Base-by-base conservation (phyloP, 2,329 filamentous ascomycete genomes). In the Pseudogymnoascus sp. region DNA sequence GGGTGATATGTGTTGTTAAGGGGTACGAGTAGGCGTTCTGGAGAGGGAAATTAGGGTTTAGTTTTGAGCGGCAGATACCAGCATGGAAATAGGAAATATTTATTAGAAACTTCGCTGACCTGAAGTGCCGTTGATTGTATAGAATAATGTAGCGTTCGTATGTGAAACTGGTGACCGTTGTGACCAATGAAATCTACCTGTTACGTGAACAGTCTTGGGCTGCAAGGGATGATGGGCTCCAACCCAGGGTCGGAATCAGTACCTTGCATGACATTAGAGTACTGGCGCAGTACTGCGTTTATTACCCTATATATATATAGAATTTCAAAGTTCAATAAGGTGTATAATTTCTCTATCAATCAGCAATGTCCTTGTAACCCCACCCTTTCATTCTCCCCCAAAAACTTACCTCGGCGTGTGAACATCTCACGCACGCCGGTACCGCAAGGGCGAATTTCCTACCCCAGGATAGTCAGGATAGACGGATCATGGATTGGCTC, bases 1-100 rank as follows among this genome's bases (percentile, higher is more conserved):
- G 30, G 30, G 30, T 14, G 16, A 18, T 39, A 18, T 37, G 57
- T 58, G 33, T 58, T 58, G 30, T 9, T 37, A 37, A 38, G 20
- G 33, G 57, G 22, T 54, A 54, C 28, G 57, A 39, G 57, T 39
- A 39, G 57, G 57, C 57, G 57, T 58, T 58, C 57, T 39, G 57
- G 57, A 58, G 57, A 58, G 36, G 57, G 57, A 58, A 39, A 37
- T 37, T 58, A 37, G 57, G 33, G 25, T 58, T 58, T 58, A 38
- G 57, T 39, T 58, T 58, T 58, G 54, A 39, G 57, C 57, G 57
- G 57, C 57, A 58, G 57, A 58, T 58, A 58, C 57, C 57, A 58
- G 57, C 47, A 54, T 54, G 47, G 28, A 54, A 54, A 25, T 25
- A 33, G 47, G 47, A 54, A 54, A 54, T 11, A 54, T 54, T 33